phyloP scores from a whole-genome alignment of 1,139 yeast species.

The Lizanozyma gosingica region DNA sequence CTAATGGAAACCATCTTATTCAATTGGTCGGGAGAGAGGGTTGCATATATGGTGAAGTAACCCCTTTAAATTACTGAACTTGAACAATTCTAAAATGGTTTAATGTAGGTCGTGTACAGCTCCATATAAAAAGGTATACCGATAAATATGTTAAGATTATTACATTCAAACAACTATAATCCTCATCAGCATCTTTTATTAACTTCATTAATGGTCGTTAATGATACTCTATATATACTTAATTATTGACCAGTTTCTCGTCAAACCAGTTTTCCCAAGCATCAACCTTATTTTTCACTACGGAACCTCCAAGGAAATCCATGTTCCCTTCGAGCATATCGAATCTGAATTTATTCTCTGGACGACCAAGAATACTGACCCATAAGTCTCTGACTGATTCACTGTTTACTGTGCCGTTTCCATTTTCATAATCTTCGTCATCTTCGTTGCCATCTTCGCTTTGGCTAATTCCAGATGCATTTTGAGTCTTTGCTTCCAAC shows the following conservation, averaged over 20 bases:
- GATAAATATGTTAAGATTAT: too few species aligned
- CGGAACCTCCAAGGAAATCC: conserved; percentile 65
- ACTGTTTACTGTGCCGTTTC: conserved; percentile 10
- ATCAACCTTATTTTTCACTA: conserved; percentile 42
- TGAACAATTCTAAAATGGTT: too few species aligned
- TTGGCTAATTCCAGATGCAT: conserved; percentile 25
- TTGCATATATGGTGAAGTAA: too few species aligned
- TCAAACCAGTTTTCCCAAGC: conserved; percentile 75
- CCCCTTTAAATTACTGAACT: too few species aligned
- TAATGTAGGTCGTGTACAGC: too few species aligned
- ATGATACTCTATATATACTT: too few species aligned
- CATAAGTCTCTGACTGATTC: conserved; percentile 29
- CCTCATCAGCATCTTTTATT: too few species aligned
- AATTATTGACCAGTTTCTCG: conserved; percentile 51
- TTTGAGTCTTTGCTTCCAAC: conserved; percentile 29
- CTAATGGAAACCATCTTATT: not conserved
- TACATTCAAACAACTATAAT: too few species aligned
- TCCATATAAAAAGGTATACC: too few species aligned
- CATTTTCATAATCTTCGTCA: conserved; percentile 17
- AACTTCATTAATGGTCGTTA: conserved; percentile 10
- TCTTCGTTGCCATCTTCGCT: conserved; percentile 20
- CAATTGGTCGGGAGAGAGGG: too few species aligned
- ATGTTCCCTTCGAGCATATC: conserved; percentile 66
- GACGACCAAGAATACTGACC: conserved; percentile 38
- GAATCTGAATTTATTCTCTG: conserved; percentile 39